phyloP scores from a whole-genome alignment of 352 stramenopile genomes.

The Saprolegnia parasitica region DNA sequence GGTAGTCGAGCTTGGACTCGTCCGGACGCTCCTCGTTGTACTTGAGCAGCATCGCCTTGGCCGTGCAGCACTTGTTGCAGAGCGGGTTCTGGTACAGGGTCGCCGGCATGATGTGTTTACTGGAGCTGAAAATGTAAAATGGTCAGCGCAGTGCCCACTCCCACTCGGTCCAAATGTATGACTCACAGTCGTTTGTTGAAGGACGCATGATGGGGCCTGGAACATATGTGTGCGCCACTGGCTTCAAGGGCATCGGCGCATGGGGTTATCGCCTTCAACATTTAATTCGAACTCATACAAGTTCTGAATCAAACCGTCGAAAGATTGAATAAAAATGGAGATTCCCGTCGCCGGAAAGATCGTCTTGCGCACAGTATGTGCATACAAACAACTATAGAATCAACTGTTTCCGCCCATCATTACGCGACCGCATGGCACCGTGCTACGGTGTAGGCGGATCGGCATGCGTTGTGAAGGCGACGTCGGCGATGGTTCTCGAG shows the following conservation, averaged over 20 bases:
- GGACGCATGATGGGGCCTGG: too few relatives aligned
- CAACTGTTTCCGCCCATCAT: too few relatives aligned
- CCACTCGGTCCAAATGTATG: too few relatives aligned
- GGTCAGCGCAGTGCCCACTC: too few relatives aligned
- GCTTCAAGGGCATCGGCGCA: too few relatives aligned
- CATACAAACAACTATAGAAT: background rate
- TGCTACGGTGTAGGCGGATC: too few relatives aligned
- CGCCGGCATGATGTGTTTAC: background rate
- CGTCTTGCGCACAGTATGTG: background rate
- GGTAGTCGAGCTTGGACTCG: background rate
- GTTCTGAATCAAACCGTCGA: background rate
- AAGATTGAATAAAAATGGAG: background rate
- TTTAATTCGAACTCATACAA: background rate
- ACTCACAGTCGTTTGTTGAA: too few relatives aligned
- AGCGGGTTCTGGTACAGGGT: background rate
- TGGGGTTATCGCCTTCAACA: background rate
- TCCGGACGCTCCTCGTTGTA: background rate
- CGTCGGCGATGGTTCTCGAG: too few relatives aligned
- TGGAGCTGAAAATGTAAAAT: too few relatives aligned
- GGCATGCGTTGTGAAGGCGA: too few relatives aligned
- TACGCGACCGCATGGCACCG: too few relatives aligned
- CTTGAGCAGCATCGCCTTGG: background rate
- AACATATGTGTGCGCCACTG: too few relatives aligned
- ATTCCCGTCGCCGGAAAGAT: background rate
- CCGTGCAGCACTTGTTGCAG: conserved; percentile 6